Conservation (phyloP, 2,329 filamentous ascomycete genomes). For the Colletotrichum liriopes region DNA sequence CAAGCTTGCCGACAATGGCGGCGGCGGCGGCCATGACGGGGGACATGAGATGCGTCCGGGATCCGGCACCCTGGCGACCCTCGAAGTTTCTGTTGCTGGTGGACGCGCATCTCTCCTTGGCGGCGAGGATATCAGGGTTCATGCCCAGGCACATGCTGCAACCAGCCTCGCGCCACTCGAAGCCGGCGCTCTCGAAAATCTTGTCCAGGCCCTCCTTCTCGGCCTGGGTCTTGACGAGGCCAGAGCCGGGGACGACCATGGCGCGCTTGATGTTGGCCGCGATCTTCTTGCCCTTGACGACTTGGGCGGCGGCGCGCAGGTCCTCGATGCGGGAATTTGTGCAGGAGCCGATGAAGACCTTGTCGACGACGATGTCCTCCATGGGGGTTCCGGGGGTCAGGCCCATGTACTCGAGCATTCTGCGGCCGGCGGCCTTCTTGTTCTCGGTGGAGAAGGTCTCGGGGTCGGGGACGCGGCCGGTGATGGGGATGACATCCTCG, state of each 20-base stretch:
- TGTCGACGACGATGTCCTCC: slow-evolving; percentile 93
- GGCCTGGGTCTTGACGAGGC: slow-evolving; percentile 92
- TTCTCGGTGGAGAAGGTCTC: slow-evolving; percentile 85
- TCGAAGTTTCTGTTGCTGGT: slow-evolving; percentile 99
- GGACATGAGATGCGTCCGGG: slow-evolving; percentile 95
- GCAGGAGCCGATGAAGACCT: slow-evolving; percentile 98
- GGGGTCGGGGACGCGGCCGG: slow-evolving; percentile 89
- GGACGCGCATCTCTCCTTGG: slow-evolving; percentile 92
- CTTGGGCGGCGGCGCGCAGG: slow-evolving; percentile 86
- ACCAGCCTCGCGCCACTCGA: slow-evolving; percentile 98
- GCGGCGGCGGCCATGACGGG: slow-evolving; percentile 96
- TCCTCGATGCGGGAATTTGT: slow-evolving; percentile 98
- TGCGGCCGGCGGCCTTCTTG: slow-evolving; percentile 84
- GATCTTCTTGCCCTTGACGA: slow-evolving; percentile 90
- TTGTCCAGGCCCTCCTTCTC: slow-evolving; percentile 94
- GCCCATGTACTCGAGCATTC: slow-evolving; percentile 97
- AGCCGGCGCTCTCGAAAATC: slow-evolving; percentile 92
- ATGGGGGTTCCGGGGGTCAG: slow-evolving; percentile 88
- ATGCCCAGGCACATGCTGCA: slow-evolving; percentile 99
- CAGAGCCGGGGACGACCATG: slow-evolving; percentile 96
- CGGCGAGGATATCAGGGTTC: slow-evolving; percentile 97
- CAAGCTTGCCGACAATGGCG: slow-evolving; percentile 89
- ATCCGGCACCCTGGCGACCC: slow-evolving; percentile 91
- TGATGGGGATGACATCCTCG: slow-evolving; percentile 96
- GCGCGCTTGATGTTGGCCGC: slow-evolving; percentile 92